Evolutionary conservation across 305 asterid species (phyloP), one percentile per base, ranked within the genome.

Genomic region (Fraxinus floribunda): DNA sequence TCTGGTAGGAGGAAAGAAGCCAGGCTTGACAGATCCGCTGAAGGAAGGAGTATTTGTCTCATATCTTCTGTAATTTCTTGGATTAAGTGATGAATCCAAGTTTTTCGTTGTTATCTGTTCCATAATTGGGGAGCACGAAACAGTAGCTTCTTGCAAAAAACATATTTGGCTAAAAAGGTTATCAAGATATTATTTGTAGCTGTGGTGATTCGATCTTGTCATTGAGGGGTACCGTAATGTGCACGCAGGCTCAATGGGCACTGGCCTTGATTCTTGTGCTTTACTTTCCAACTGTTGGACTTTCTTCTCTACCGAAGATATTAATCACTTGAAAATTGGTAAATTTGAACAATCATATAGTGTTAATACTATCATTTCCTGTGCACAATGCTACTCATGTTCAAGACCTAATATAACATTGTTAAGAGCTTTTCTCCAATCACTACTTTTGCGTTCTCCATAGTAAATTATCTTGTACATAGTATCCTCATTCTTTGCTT

Each of bases 121-220:
- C 30, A 32, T 71, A 5, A 32, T 71, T 70, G 13, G 10, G 44
- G 44, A 71, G n/a, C 44, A 32, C 1, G 26, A 71, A 30, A 71
- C 22, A 34, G 13, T 71, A 34, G 76, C 76, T 71, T 71, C 76
- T 68, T 68, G 75, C 75, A 68, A 68, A 57, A 60, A 29, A 68
- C 36, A 29, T 10, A 11, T 11, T 68, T 68, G 35, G 75, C 75
- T 68, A 29, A 26, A 10, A 1, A 68, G 75, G 75, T 26, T 26
- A 8, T 64, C 73, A 22, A 24, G 22, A 26, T 64, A 24, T 22
- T 9, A 64, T 24, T 46, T 46, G 6, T 64, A 55, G 66, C 66
- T 55, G 20, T 4, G 38, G 36, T 68, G 36, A 71, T 71, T 71
- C 5, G 9, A 34, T 32, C 20, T 71, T 71, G 76, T 71, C 44